Evolutionary conservation across 2,329 filamentous ascomycete species (phyloP).

Genomic region (Aspergillus tanneri): DNA sequence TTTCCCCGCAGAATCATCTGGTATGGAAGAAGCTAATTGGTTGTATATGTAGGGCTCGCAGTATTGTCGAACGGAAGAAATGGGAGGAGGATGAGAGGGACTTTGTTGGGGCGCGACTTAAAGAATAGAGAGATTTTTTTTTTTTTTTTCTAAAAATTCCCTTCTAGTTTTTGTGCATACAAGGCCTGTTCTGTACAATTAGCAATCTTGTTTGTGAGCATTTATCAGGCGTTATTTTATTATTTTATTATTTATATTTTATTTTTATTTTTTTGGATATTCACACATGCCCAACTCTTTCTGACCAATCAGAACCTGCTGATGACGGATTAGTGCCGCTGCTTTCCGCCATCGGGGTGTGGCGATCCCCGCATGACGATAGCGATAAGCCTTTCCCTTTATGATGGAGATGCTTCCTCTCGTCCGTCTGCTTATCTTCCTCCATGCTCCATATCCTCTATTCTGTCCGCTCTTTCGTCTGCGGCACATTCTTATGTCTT

Average conservation of each 20-base stretch:
- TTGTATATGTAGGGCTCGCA: conserved; percentile 48
- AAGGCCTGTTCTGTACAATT: no score
- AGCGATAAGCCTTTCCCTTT: neutral
- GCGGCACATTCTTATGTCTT: no score
- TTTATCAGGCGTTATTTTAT: neutral
- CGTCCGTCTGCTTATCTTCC: neutral
- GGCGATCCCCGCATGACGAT: conserved; percentile 38
- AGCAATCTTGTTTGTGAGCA: no score
- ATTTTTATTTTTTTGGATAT: neutral
- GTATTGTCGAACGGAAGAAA: conserved; percentile 55
- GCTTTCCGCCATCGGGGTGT: conserved; percentile 29
- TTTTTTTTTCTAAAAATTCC: no score
- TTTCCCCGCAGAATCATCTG: no score
- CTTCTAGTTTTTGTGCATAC: no score
- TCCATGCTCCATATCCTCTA: neutral
- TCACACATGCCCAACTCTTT: no score
- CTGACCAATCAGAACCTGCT: neutral
- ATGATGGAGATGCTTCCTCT: neutral
- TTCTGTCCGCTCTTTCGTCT: neutral
- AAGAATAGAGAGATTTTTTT: conserved; percentile 15
- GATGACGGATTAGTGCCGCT: conserved; percentile 2
- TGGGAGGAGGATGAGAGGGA: conserved; percentile 62
- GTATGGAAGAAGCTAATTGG: conserved; percentile 3
- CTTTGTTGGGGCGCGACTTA: conserved; percentile 50
- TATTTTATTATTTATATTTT: neutral